Evolutionary conservation across 495 filamentous ascomycete genomes (phyloP).

Genomic region (Neurospora africana): DNA sequence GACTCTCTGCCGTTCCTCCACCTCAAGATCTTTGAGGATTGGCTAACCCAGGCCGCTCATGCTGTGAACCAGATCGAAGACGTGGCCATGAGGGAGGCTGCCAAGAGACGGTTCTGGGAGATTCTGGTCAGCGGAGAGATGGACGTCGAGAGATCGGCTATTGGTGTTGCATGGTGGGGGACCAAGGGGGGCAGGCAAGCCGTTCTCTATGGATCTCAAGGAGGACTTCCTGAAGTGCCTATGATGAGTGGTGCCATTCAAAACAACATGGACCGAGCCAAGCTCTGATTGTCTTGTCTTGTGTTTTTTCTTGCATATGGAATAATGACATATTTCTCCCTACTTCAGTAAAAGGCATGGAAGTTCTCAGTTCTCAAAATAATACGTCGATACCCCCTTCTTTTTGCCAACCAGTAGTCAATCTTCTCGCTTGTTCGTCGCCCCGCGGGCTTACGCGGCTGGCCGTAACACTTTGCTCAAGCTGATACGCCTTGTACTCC

Average conservation of each 20-base stretch:
- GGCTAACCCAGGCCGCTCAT: constrained; percentile 54
- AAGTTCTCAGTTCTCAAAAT: not conserved
- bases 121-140: constrained; percentile 76
- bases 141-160: constrained; percentile 74
- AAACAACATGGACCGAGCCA: constrained; percentile 1
- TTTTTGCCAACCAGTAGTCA: not conserved
- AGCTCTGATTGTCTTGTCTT: not conserved
- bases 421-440: not conserved
- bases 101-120: constrained; percentile 74
- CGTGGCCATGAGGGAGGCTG: constrained; percentile 49
- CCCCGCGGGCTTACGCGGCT: not conserved
- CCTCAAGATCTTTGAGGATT: constrained; percentile 53
- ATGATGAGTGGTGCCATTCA: constrained; percentile 38
- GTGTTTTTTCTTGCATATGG: not conserved
- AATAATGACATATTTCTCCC: not conserved
- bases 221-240: constrained; percentile 8
- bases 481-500: not conserved
- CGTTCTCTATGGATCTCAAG: constrained; percentile 19
- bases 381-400: not conserved
- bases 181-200: constrained; percentile 32
- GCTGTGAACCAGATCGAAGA: constrained; percentile 55
- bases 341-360: not conserved
- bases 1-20: constrained; percentile 72
- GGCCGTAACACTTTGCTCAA: not conserved
- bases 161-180: constrained; percentile 83